Evolutionary conservation across 2,329 filamentous ascomycete species (phyloP), one percentile per base, ranked within the genome.

Genomic region (Beauveria asiatica): DNA sequence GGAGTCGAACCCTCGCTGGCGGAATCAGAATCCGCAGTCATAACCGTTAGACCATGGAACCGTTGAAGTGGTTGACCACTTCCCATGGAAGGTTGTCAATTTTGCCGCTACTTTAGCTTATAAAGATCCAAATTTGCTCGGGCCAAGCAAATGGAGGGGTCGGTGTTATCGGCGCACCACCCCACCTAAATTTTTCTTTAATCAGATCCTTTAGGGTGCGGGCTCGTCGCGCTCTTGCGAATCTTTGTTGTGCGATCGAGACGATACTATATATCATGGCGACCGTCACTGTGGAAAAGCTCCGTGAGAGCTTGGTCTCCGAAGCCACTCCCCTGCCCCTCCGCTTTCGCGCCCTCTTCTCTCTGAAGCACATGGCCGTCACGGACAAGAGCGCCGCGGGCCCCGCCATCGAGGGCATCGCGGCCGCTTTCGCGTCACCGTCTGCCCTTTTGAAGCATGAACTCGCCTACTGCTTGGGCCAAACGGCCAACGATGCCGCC

Each of bases 331-430:
- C 92, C 50, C 88, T 99, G 59, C 88, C 92, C 44, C 82, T 90
- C 64, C 91, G 94, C 64, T 99, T 97, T 77, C 91, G 94, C 68
- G 93, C 94, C 48, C 89, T 99, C 67, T 99, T 99, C 79, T 97
- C 93, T 19, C 86, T 99, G 62, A 99, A 99, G 78, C 90, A 97
- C 73, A 79, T 97, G 62, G 93, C 94, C 52, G 86, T 83, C 61
- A 83, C 86, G 8, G 84, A 86, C 46, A 83, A 88, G 19, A 85
- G 87, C 66, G 71, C 75, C 37, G 74, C 78, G 37, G 63, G 70
- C 53, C 78, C 78, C 10, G 83, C 85, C 54, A 83, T 88, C 66
- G 81, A 86, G 60, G 92, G 94, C 46, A 99, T 99, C 67, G 92
- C 93, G 2, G 91, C 92, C 8, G 93, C 81, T 2, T 94, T 99